phyloP scores from a whole-genome alignment of 2,329 filamentous ascomycete species.

The Pseudogymnoascus sp. region DNA sequence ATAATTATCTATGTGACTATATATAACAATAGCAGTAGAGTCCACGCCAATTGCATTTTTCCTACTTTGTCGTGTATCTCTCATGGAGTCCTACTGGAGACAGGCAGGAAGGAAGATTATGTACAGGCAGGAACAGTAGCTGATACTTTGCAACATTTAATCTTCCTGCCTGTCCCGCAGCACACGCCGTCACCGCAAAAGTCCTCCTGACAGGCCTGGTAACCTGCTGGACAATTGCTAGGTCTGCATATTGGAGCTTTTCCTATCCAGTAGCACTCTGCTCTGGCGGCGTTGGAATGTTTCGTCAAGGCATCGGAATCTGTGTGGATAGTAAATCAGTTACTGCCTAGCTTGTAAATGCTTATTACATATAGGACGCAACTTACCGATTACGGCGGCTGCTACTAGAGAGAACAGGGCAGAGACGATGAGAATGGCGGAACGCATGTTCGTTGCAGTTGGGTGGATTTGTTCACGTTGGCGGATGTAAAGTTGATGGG shows the following conservation, averaged over 20 bases:
- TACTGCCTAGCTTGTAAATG: neutral
- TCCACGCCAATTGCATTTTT: conserved; percentile 23
- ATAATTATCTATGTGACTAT: neutral
- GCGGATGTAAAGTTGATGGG: neutral
- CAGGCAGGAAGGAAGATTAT: neutral
- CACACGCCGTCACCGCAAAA: neutral
- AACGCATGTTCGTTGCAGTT: neutral
- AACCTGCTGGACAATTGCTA: neutral
- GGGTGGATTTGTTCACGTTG: neutral
- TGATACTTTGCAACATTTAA: neutral
- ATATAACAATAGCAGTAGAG: conserved; percentile 59
- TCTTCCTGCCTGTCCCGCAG: neutral
- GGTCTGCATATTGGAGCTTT: neutral
- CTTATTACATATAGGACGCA: neutral
- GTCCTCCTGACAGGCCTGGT: neutral
- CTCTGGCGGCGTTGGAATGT: neutral
- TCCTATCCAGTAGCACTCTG: neutral
- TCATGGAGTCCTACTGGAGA: neutral
- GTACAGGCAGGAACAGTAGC: too few relatives aligned
- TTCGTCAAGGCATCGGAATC: neutral
- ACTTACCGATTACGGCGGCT: neutral
- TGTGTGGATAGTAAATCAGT: neutral
- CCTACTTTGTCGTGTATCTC: neutral
- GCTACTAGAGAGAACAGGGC: neutral
- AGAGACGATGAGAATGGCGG: neutral